phyloP scores from a whole-genome alignment of 2,329 filamentous ascomycete species.

The Diplodia seriata region DNA sequence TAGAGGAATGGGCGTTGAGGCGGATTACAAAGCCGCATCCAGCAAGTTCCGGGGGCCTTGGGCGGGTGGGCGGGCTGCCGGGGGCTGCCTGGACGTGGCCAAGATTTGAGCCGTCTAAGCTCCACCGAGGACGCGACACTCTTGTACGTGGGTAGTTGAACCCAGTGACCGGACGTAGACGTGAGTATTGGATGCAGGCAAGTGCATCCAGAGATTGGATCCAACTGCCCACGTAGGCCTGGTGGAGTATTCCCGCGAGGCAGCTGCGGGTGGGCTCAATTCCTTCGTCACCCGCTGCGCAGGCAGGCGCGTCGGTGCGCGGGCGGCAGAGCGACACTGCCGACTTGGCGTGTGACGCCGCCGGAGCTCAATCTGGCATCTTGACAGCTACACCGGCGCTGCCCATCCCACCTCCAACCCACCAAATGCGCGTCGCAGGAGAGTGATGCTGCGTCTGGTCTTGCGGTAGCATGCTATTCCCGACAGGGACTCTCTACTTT shows the following conservation, averaged over 20 bases:
- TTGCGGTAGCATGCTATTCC: constrained; percentile 21
- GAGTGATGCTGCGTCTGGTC: constrained; percentile 11
- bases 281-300: too few species aligned
- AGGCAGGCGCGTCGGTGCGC: neutral
- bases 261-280: too few species aligned
- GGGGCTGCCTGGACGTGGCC: too few species aligned
- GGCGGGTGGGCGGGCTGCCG: too few species aligned
- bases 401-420: neutral
- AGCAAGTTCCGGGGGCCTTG: neutral
- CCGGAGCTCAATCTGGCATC: constrained; percentile 28
- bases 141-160: too few species aligned
- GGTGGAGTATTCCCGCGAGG: too few species aligned
- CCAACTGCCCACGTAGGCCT: too few species aligned
- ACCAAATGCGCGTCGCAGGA: constrained; percentile 14
- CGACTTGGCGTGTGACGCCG: constrained; percentile 12
- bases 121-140: too few species aligned
- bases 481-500: neutral
- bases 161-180: too few species aligned
- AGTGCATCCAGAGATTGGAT: too few species aligned
- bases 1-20: constrained; percentile 8
- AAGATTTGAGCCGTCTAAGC: too few species aligned
- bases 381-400: constrained; percentile 14
- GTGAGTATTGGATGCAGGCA: too few species aligned
- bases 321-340: constrained; percentile 12
- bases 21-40: constrained; percentile 27